Percentiles rank a stretch among this genome's conserved stretches.
phyloP scores from a whole-genome alignment of 345 rosid genomes.

The Turnera subulata region DNA sequence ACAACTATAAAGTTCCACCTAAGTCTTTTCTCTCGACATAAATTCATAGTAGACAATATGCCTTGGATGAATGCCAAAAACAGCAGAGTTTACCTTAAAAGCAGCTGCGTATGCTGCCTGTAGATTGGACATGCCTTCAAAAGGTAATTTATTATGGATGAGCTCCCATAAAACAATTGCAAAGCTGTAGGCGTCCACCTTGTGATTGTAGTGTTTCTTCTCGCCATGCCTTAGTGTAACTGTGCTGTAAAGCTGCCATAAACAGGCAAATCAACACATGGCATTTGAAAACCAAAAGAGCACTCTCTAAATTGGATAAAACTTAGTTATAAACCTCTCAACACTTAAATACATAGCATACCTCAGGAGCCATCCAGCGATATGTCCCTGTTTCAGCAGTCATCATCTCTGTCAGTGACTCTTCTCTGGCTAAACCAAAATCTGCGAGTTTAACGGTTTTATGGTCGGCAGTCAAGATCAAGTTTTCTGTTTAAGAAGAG shows the following conservation, averaged over 20 bases:
- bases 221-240: conserved; percentile 95
- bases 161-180: conserved; percentile 99
- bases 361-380: conserved; percentile 99
- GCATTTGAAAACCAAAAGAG: conserved; percentile 4
- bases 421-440: conserved; percentile 99
- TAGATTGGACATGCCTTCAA: conserved; percentile 99
- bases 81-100: conserved; percentile 55
- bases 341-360: conserved; percentile 19
- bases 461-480: conserved; percentile 81
- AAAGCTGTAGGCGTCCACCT: conserved; percentile 94
- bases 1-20: not conserved
- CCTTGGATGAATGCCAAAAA: not conserved
- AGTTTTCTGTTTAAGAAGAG: conserved; percentile 59
- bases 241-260: conserved; percentile 84
- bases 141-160: conserved; percentile 87
- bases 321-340: not conserved
- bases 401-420: conserved; percentile 98
- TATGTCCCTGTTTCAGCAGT: conserved; percentile 99
- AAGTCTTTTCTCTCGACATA: not conserved
- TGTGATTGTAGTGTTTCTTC: conserved; percentile 93
- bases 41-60: too few relatives aligned
- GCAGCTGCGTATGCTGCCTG: conserved; percentile 99
- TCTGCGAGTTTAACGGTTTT: conserved; percentile 91
- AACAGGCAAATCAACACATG: conserved; percentile 8
- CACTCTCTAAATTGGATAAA: not conserved